phyloP scores from a whole-genome alignment of 2,329 filamentous ascomycete genomes.

The Neobulgaria alba region DNA sequence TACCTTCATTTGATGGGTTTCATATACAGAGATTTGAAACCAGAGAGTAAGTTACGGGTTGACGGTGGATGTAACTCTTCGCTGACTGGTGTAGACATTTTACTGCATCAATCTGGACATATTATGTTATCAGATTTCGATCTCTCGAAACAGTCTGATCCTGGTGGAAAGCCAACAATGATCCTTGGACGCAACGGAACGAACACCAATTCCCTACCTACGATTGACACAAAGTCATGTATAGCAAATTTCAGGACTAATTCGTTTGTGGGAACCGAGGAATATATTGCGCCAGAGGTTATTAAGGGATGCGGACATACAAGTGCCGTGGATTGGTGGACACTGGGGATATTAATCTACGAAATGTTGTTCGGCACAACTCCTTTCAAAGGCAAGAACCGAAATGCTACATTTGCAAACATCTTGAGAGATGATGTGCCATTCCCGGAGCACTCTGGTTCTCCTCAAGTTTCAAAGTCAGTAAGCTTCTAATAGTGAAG shows the following conservation, averaged over 20 bases:
- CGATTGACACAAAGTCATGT: conserved; percentile 98
- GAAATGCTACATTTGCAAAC: conserved; percentile 96
- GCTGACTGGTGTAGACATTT: conserved; percentile 62
- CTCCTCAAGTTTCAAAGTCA: conserved; percentile 86
- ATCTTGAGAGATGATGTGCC: conserved; percentile 92
- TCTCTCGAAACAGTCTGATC: conserved; percentile 92
- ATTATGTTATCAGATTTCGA: conserved; percentile 99
- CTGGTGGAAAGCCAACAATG: conserved; percentile 94
- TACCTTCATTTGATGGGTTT: conserved; percentile 99
- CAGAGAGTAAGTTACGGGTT: conserved; percentile 65
- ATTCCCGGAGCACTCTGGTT: conserved; percentile 81
- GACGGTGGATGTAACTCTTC: neutral
- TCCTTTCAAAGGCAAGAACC: conserved; percentile 98
- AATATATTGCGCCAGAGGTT: conserved; percentile 97
- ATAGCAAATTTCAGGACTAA: conserved; percentile 98
- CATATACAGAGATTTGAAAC: conserved; percentile 96
- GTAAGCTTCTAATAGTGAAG: conserved; percentile 29
- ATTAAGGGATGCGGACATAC: conserved; percentile 98
- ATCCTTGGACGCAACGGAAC: conserved; percentile 80
- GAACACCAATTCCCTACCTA: conserved; percentile 77
- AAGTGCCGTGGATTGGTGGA: conserved; percentile 99
- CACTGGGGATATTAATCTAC: conserved; percentile 90
- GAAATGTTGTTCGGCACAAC: conserved; percentile 99
- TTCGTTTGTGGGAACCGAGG: conserved; percentile 95
- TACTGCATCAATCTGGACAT: conserved; percentile 97